These are phyloP conservation scores for Penicillium bialowiezense DNA, from an alignment of 495 filamentous ascomycete genomes.

Conservation along the genomic window DNA sequence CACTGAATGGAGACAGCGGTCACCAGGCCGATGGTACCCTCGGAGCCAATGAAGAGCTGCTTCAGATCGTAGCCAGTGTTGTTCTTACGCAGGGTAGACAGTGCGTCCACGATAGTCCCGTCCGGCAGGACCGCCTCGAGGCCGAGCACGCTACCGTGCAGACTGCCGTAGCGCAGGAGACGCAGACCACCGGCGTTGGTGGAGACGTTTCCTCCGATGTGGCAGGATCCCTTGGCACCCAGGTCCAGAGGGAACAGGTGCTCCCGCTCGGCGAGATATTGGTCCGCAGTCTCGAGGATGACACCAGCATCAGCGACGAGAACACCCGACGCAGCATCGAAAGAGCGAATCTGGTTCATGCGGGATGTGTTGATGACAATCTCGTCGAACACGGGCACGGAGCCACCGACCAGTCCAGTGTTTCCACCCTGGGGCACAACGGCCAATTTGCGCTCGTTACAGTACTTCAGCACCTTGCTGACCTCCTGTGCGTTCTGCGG, in stretches of 20 bases:
- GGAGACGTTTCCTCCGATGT: constrained; percentile 96
- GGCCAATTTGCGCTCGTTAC: constrained; percentile 84
- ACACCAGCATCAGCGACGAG: constrained; percentile 88
- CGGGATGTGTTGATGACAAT: constrained; percentile 86
- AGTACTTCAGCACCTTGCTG: constrained; percentile 85
- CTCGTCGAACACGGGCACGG: constrained; percentile 95
- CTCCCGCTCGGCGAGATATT: constrained; percentile 70
- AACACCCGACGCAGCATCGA: constrained; percentile 89
- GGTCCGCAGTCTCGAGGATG: constrained; percentile 84
- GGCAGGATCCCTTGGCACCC: constrained; percentile 95
- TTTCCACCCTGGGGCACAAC: constrained; percentile 99
- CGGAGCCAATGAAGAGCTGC: constrained; percentile 92
- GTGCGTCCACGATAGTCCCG: constrained; percentile 85
- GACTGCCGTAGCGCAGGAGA: constrained; percentile 85
- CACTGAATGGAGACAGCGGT: constrained; percentile 87
- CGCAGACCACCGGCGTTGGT: constrained; percentile 93
- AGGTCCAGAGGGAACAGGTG: constrained; percentile 94
- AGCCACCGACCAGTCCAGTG: constrained; percentile 90
- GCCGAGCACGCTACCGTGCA: constrained; percentile 90
- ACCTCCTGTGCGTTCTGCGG: constrained; percentile 79
- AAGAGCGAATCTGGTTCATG: constrained; percentile 87
- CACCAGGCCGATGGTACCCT: constrained; percentile 93
- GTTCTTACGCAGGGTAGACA: constrained; percentile 88
- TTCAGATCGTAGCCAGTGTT: constrained; percentile 98
- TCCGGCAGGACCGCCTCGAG: constrained; percentile 91